phyloP scores from a whole-genome alignment of 352 stramenopile species.

The Thalassiosira delicatula region DNA sequence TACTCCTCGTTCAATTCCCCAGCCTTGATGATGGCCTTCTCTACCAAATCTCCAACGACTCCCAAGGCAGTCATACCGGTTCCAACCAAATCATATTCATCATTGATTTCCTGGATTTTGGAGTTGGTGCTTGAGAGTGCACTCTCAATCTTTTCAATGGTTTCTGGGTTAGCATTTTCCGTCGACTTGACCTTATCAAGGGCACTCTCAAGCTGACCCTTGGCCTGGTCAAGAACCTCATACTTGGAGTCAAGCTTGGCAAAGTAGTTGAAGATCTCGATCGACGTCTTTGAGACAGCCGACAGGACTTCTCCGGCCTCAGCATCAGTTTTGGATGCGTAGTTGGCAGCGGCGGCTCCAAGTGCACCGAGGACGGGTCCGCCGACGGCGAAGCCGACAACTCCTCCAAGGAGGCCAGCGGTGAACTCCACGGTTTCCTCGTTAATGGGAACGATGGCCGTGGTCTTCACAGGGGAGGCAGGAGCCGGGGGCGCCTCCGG shows the following conservation, averaged over 20 bases:
- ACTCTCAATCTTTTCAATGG: slow-evolving; percentile 84
- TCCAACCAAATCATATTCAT: slow-evolving; percentile 87
- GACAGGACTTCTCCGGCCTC: slow-evolving; percentile 82
- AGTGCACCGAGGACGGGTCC: slow-evolving; percentile 83
- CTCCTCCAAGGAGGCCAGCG: slow-evolving; percentile 81
- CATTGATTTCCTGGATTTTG: slow-evolving; percentile 86
- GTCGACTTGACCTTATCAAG: slow-evolving; percentile 84
- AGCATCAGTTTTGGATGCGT: slow-evolving; percentile 83
- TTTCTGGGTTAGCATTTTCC: slow-evolving; percentile 77
- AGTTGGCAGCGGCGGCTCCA: slow-evolving; percentile 83
- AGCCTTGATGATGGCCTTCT: slow-evolving; percentile 86
- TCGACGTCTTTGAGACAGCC: slow-evolving; percentile 83
- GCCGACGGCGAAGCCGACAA: slow-evolving; percentile 82
- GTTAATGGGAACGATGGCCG: slow-evolving; percentile 84
- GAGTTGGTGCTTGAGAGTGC: slow-evolving; percentile 81
- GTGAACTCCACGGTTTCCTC: slow-evolving; percentile 87
- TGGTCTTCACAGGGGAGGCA: too few relatives aligned
- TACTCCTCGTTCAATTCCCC: slow-evolving; percentile 88
- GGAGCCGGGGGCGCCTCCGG: slow-evolving; percentile 37
- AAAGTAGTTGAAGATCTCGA: slow-evolving; percentile 88
- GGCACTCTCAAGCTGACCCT: slow-evolving; percentile 65
- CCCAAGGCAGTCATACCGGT: slow-evolving; percentile 84
- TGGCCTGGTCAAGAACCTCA: slow-evolving; percentile 77
- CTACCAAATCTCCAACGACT: slow-evolving; percentile 85
- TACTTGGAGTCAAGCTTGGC: slow-evolving; percentile 87